phyloP scores from a whole-genome alignment of 352 stramenopile genomes.

The Phytophthora uliginosa region DNA sequence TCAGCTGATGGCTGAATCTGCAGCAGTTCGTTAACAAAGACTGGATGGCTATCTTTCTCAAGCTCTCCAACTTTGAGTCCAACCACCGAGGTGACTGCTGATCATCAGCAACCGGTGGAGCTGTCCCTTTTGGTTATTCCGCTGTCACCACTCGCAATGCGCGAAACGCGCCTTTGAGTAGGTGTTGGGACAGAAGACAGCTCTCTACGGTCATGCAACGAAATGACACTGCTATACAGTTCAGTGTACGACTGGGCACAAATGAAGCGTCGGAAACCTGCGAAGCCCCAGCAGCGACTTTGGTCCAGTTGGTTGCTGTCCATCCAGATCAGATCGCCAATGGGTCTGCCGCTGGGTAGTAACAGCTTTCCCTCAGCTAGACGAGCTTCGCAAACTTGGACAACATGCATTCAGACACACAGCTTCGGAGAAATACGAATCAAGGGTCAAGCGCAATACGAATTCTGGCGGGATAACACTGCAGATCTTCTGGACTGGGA shows the following conservation, averaged over 20 bases:
- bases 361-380: background rate
- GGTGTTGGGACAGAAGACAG: too few relatives aligned
- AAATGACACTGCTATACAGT: too few relatives aligned
- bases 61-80: too few relatives aligned
- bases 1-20: slow-evolving; percentile 9
- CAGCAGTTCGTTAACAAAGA: background rate
- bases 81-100: too few relatives aligned
- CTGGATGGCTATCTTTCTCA: background rate
- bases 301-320: background rate
- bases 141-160: too few relatives aligned
- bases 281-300: background rate
- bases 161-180: too few relatives aligned
- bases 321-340: background rate
- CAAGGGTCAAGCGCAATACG: background rate
- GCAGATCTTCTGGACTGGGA: slow-evolving; percentile 16
- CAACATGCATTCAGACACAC: background rate
- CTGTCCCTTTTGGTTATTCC: too few relatives aligned
- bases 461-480: background rate
- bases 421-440: background rate
- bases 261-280: background rate
- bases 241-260: too few relatives aligned
- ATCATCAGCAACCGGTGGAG: too few relatives aligned
- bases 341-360: background rate
- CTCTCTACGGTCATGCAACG: too few relatives aligned
- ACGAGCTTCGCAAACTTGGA: background rate